Conservation (phyloP, 495 filamentous ascomycete genomes). For the Cetradonia linearis region DNA sequence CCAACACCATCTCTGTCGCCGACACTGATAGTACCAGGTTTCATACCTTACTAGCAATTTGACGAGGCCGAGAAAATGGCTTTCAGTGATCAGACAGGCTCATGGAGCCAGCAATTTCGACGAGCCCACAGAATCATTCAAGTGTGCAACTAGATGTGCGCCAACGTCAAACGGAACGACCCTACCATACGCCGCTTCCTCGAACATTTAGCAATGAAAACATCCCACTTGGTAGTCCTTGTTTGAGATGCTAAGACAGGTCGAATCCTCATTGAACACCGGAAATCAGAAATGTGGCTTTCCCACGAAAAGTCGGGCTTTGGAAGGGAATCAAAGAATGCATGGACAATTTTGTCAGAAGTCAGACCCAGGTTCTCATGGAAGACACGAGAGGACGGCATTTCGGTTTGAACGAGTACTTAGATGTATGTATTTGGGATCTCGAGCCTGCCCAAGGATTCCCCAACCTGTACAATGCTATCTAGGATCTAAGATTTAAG, state of each 20-base stretch:
- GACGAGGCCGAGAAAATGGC: slow-evolving; percentile 28
- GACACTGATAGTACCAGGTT: slow-evolving; percentile 25
- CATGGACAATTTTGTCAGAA: slow-evolving; percentile 31
- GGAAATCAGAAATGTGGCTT: slow-evolving; percentile 38
- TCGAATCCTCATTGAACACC: slow-evolving; percentile 35
- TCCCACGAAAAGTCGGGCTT: slow-evolving; percentile 35
- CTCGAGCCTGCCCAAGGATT: slow-evolving; percentile 29
- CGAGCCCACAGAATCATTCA: slow-evolving; percentile 34
- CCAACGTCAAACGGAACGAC: slow-evolving; percentile 42
- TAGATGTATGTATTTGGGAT: slow-evolving; percentile 44
- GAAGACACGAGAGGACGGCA: slow-evolving; percentile 35
- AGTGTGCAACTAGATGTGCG: slow-evolving; percentile 41
- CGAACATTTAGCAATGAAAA: slow-evolving; percentile 38
- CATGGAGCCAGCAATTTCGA: slow-evolving; percentile 24
- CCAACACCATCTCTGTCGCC: not conserved
- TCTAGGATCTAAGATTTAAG: slow-evolving; percentile 27
- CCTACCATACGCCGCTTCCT: slow-evolving; percentile 41
- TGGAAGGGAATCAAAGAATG: slow-evolving; percentile 35
- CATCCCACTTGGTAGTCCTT: slow-evolving; percentile 33
- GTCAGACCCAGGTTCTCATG: slow-evolving; percentile 36
- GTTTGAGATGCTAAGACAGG: slow-evolving; percentile 42
- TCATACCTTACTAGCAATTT: slow-evolving; percentile 36
- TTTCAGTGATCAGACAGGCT: slow-evolving; percentile 28
- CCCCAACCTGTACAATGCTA: slow-evolving; percentile 26
- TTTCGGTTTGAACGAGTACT: slow-evolving; percentile 40